phyloP scores from a whole-genome alignment of 2,329 filamentous ascomycete genomes.

The Fusarium duplospermum region DNA sequence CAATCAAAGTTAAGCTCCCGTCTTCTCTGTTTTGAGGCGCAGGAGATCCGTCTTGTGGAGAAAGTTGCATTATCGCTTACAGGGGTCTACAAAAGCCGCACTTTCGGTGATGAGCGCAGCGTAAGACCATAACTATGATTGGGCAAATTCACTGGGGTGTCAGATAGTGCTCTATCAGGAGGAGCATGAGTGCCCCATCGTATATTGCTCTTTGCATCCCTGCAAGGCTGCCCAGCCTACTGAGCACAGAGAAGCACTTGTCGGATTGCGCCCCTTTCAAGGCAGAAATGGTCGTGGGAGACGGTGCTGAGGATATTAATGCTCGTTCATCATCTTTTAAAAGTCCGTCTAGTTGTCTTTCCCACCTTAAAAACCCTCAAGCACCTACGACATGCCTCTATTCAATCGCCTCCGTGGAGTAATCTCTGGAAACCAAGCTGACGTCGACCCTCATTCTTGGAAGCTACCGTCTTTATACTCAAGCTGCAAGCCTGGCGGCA shows the following conservation, averaged over 20 bases:
- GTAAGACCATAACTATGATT: background rate
- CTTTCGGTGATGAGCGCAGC: background rate
- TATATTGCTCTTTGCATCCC: background rate
- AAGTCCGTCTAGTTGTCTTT: background rate
- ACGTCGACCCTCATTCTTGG: constrained; percentile 24
- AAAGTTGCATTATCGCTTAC: background rate
- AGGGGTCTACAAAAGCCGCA: background rate
- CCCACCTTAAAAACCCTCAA: background rate
- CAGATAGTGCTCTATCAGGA: background rate
- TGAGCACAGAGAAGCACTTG: background rate
- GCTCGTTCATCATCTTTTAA: background rate
- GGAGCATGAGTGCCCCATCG: background rate
- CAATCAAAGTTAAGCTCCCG: background rate
- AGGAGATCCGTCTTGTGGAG: background rate
- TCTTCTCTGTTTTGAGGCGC: background rate
- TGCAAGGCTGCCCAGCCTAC: background rate
- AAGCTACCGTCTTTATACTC: constrained; percentile 21
- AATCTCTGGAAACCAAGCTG: constrained; percentile 7
- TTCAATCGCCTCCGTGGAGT: constrained; percentile 14
- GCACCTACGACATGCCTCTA: constrained; percentile 8
- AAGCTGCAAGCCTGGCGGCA: constrained; percentile 3
- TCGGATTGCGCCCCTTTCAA: background rate
- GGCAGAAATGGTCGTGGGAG: background rate
- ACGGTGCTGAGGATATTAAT: background rate
- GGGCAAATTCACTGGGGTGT: background rate